Percentiles rank a stretch among this genome's conserved stretches.
Evolutionary conservation across 2,329 filamentous ascomycete species (phyloP).

Genomic region (Zalaria sp.): DNA sequence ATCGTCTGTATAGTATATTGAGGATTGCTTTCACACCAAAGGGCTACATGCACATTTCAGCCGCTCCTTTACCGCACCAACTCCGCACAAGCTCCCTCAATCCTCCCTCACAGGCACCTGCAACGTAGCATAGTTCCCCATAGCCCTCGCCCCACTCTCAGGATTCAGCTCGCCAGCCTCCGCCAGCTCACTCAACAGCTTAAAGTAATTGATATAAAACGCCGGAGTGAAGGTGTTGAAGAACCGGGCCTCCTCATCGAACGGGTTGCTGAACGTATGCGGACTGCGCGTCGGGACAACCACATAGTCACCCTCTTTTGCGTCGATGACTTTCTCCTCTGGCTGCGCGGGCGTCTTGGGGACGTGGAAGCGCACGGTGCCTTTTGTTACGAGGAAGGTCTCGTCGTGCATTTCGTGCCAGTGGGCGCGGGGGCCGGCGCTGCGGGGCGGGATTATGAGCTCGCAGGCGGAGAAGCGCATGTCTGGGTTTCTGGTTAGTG

Average conservation of each 20-base stretch:
- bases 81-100: no score
- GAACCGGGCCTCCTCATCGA: constrained; percentile 38
- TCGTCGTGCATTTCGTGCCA: constrained; percentile 47
- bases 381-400: constrained; percentile 41
- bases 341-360: constrained; percentile 15
- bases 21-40: no score
- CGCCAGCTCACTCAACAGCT: constrained; percentile 30
- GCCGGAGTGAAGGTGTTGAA: constrained; percentile 44
- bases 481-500: constrained; percentile 16
- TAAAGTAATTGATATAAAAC: constrained; percentile 45
- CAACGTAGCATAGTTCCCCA: constrained; percentile 35
- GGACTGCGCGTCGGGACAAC: constrained; percentile 40
- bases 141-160: constrained; percentile 34
- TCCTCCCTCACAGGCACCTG: background rate
- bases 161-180: constrained; percentile 32
- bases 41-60: no score
- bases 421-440: constrained; percentile 33
- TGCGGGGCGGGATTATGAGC: constrained; percentile 34
- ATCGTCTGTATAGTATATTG: no score
- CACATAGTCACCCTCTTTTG: constrained; percentile 38
- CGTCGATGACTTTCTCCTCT: constrained; percentile 29
- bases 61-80: no score
- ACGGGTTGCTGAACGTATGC: constrained; percentile 43
- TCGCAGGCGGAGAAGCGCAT: constrained; percentile 34
- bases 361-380: constrained; percentile 37